Evolutionary conservation across 2,329 filamentous ascomycete species (phyloP).

Genomic region (Trichocomaceae sp.): DNA sequence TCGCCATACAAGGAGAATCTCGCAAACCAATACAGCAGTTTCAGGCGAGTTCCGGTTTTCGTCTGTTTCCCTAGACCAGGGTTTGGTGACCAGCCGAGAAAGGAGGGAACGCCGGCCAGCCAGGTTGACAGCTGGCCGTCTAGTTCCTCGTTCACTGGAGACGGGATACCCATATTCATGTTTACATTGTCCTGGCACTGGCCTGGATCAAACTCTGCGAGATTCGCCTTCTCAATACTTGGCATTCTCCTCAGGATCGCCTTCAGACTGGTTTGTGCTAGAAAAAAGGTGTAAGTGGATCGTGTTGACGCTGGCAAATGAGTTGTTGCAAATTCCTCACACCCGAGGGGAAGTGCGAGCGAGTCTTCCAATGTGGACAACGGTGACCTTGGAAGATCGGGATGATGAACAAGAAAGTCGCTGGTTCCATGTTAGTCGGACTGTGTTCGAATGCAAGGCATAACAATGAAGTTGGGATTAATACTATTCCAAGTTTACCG

Average conservation of each 20-base stretch:
- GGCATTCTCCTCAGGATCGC: conserved; percentile 5
- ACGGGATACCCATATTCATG: not conserved
- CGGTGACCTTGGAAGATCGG: not conserved
- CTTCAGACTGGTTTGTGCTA: conserved; percentile 2
- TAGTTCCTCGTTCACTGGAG: conserved; percentile 3
- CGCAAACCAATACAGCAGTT: conserved; percentile 3
- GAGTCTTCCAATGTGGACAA: not conserved
- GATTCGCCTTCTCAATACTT: not conserved
- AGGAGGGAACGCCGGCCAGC: not conserved
- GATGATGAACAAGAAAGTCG: not conserved
- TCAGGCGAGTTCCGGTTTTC: conserved; percentile 1
- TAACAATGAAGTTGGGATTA: not conserved
- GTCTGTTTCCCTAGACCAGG: not conserved
- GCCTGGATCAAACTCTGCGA: not conserved
- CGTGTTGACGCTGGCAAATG: not conserved
- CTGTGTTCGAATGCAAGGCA: not conserved
- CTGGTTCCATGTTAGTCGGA: not conserved
- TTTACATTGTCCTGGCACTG: not conserved
- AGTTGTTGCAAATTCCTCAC: conserved; percentile 1
- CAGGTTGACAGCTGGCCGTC: not conserved
- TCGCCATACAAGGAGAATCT: conserved; percentile 2
- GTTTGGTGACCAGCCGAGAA: conserved; percentile 3
- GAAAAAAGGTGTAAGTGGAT: not conserved
- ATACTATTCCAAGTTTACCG: not conserved
- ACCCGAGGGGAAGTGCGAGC: not conserved